Evolutionary conservation across 495 filamentous ascomycete species (phyloP), one percentile per base, ranked within the genome.

Genomic region (Podospora sp.): DNA sequence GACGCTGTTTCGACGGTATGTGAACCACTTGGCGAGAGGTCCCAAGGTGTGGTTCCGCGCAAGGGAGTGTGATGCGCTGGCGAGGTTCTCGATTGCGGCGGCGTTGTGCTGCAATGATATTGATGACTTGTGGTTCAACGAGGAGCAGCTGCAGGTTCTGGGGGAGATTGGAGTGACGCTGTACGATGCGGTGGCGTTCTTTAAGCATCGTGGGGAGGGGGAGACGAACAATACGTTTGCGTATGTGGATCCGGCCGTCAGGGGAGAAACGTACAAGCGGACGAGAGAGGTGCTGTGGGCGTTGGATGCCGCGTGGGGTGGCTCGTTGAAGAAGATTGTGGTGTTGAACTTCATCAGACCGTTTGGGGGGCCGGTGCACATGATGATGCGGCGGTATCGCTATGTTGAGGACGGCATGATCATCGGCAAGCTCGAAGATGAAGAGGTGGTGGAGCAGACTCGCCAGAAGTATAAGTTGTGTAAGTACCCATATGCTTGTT

Each of bases 131-230:
- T 67, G 69, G 69, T 73, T 73, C 56, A 57, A 24, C 51, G 69
- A 69, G 52, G 68, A 66, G 25, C 26, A 73, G 51, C 46, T 68
- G 22, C 22, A 73, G 50, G 26, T 71, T 14, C 20, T 73, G 6
- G 52, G 56, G 36, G 71, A 73, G 66, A 27, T 73, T n/a, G 29
- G 60, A 11, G 56, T 50, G 33, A 69, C 66, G 22, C 62, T 73
- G 36, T 73, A 73, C 61, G 71, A 73, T 52, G 71, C 69, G 18
- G 51, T 67, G 0, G 63, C 69, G 16, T 73, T 63, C 62, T 66
- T 65, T 63, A 73, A 73, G 66, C 71, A 73, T 22, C 71, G 71
- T 18, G 49, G 69, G 18, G 71, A 73, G 59, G 71, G 69, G 1
- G 71, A 73, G 58, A 71, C 64, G 12, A 69, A 73, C 35, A 69